phyloP scores from a whole-genome alignment of 495 filamentous ascomycete genomes.

The Lichenothelia convexa region DNA sequence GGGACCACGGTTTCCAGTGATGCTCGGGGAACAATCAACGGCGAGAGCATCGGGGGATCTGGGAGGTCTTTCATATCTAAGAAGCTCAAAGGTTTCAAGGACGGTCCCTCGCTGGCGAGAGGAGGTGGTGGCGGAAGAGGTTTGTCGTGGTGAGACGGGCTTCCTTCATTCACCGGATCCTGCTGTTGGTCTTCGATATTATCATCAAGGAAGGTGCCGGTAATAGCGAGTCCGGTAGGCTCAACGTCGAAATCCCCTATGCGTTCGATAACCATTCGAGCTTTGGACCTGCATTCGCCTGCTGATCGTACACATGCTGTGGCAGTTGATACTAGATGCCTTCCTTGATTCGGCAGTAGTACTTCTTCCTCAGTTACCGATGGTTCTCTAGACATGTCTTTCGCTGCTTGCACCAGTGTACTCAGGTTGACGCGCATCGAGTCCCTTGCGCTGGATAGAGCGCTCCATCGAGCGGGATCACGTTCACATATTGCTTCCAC shows the following conservation, averaged over 20 bases:
- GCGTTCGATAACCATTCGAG: conserved; percentile 67
- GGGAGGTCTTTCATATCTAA: conserved; percentile 17
- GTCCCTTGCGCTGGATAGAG: conserved; percentile 49
- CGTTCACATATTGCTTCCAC: conserved; percentile 73
- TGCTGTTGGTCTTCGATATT: too few species aligned
- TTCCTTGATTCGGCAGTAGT: conserved; percentile 65
- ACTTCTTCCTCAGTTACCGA: conserved; percentile 49
- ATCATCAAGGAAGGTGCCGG: too few species aligned
- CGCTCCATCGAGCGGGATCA: conserved; percentile 42
- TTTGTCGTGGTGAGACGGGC: conserved; percentile 9
- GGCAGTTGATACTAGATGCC: conserved; percentile 57
- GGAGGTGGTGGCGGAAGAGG: conserved; percentile 15
- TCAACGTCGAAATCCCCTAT: conserved; percentile 91
- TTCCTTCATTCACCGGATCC: background rate
- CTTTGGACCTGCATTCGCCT: conserved; percentile 76
- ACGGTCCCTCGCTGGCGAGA: conserved; percentile 2
- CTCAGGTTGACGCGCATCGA: conserved; percentile 65
- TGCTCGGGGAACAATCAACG: too few species aligned
- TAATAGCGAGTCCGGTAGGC: conserved; percentile 5
- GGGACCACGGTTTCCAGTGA: too few species aligned
- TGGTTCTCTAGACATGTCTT: conserved; percentile 50
- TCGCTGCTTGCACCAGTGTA: conserved; percentile 60
- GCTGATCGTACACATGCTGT: conserved; percentile 80
- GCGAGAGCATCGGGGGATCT: conserved; percentile 12
- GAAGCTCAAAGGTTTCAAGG: conserved; percentile 11